These are phyloP conservation scores for Mucor plumbeus DNA, from an alignment of 371 early-diverging fungal genomes.

Conservation along the genomic window DNA sequence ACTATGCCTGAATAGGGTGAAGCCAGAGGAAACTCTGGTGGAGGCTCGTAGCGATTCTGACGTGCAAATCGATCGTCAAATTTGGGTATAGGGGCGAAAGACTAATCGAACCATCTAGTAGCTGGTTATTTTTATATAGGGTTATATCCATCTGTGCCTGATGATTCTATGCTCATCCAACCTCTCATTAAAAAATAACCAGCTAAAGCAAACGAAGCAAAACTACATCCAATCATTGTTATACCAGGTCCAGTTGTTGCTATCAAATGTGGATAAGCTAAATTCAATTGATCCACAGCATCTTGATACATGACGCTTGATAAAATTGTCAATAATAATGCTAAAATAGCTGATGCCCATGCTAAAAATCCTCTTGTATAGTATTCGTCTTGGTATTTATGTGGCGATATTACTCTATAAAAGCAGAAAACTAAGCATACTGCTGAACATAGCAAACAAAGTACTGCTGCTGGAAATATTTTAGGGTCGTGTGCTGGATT, in stretches of 20 bases:
- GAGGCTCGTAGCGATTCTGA: no score
- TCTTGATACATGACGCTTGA: conserved; percentile 43
- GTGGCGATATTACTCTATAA: conserved; percentile 19
- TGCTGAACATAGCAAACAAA: conserved; percentile 40
- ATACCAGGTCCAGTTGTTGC: conserved; percentile 43
- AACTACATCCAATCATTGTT: conserved; percentile 42
- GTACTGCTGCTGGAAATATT: conserved; percentile 41
- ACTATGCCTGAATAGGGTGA: no score
- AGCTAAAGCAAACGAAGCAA: conserved; percentile 36
- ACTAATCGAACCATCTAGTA: no score
- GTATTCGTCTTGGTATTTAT: conserved; percentile 36
- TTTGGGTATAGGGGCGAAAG: no score
- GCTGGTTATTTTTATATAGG: conserved; percentile 36
- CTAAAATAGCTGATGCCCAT: conserved; percentile 32
- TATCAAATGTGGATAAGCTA: conserved; percentile 41
- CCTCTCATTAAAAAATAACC: conserved; percentile 38
- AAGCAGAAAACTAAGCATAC: conserved; percentile 28
- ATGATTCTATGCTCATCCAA: conserved; percentile 33
- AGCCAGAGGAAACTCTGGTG: no score
- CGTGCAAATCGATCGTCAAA: no score
- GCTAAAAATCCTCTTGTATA: conserved; percentile 51
- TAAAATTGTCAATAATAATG: conserved; percentile 37
- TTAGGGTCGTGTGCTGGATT: conserved; percentile 51
- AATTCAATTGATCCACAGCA: conserved; percentile 39
- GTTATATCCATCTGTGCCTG: conserved; percentile 37